phyloP scores from a whole-genome alignment of 495 filamentous ascomycete species.

The Ramalina intermedia region DNA sequence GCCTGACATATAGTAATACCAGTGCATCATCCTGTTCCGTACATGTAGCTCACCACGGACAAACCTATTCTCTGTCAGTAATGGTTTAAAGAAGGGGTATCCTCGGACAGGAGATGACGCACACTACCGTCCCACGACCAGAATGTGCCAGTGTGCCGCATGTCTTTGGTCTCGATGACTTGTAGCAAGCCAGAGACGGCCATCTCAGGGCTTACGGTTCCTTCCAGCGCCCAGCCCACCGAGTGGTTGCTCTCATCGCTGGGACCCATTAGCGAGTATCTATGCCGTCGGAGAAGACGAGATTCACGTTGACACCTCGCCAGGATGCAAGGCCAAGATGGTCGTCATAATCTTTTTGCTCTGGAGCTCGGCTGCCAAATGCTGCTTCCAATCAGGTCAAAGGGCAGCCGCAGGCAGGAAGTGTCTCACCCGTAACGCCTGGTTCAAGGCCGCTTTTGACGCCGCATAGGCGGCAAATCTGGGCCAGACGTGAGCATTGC shows the following conservation, averaged over 20 bases:
- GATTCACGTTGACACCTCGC: conserved; percentile 38
- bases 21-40: no score
- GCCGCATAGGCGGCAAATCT: conserved; percentile 42
- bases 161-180: conserved; percentile 33
- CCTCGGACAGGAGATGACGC: neutral
- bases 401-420: neutral
- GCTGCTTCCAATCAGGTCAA: conserved; percentile 15
- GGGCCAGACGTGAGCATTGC: neutral
- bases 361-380: conserved; percentile 39
- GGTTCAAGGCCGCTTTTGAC: conserved; percentile 44
- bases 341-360: conserved; percentile 30
- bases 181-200: conserved; percentile 35
- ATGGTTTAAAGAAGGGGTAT: neutral
- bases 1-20: no score
- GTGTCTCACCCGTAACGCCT: conserved; percentile 27
- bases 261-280: neutral
- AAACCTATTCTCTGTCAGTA: no score
- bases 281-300: neutral
- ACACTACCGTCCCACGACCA: conserved; percentile 41
- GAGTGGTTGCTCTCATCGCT: conserved; percentile 35
- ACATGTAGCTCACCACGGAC: no score
- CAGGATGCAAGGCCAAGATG: conserved; percentile 41
- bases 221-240: conserved; percentile 34
- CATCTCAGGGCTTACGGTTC: conserved; percentile 33
- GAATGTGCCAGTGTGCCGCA: conserved; percentile 36